Percentiles rank a stretch among this genome's conserved stretches.
phyloP scores from a whole-genome alignment of 441 rosid species.

The Gossypium schwendimanii region DNA sequence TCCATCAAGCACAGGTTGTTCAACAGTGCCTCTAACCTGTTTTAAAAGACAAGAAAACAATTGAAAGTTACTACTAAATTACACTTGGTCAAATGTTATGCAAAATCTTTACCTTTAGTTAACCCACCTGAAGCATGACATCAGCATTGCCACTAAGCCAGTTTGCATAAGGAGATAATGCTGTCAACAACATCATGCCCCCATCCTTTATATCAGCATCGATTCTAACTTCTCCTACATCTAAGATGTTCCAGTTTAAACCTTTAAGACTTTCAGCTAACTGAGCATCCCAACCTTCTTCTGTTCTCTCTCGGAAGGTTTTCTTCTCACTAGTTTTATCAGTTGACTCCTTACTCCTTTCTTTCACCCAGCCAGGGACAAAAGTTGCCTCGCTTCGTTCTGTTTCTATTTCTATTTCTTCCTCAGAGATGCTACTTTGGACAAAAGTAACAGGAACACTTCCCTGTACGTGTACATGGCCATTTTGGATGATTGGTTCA shows the following conservation, averaged over 20 bases:
- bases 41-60: constrained; percentile 13
- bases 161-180: constrained; percentile 83
- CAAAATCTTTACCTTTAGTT: background rate
- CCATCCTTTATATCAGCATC: constrained; percentile 99
- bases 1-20: constrained; percentile 89
- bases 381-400: constrained; percentile 50
- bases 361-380: constrained; percentile 79
- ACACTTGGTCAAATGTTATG: background rate
- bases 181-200: constrained; percentile 95
- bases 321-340: constrained; percentile 55
- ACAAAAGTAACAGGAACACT: constrained; percentile 82
- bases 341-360: constrained; percentile 46
- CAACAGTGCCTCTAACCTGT: constrained; percentile 97
- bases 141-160: constrained; percentile 99
- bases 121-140: constrained; percentile 77
- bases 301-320: constrained; percentile 63
- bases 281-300: constrained; percentile 89
- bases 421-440: constrained; percentile 53
- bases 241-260: constrained; percentile 81
- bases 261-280: constrained; percentile 87
- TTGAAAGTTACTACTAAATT: constrained; percentile 12
- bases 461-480: constrained; percentile 95
- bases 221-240: constrained; percentile 90
- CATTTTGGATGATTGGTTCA: constrained; percentile 83
- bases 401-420: constrained; percentile 46